These are phyloP conservation scores for Artemisia argyi DNA, from an alignment of 129 eudicot species.

Conservation along the genomic window DNA sequence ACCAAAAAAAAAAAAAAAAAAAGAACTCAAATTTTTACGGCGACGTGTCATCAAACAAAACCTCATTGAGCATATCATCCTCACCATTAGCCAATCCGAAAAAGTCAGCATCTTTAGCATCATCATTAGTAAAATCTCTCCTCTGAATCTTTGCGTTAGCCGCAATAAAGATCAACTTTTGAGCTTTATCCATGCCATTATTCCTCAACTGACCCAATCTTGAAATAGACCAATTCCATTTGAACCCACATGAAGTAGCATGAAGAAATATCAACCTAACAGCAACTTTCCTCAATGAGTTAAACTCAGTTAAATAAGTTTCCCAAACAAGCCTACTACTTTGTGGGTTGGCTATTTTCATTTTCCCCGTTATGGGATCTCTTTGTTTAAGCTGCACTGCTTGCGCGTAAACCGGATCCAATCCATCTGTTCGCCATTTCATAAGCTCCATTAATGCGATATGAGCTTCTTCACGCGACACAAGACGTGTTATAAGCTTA, in stretches of 20 bases:
- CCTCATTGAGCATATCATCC: conserved; percentile 81
- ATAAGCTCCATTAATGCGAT: conserved; percentile 85
- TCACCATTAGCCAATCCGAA: conserved; percentile 67
- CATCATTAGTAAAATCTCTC: conserved; percentile 46
- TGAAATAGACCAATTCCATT: conserved; percentile 51
- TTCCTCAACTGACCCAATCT: conserved; percentile 55
- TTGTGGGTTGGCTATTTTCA: conserved; percentile 83
- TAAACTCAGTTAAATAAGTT: conserved; percentile 73
- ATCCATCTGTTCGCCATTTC: conserved; percentile 97
- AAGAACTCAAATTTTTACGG: conserved; percentile 40
- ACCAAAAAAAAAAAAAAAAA: conserved; percentile 24
- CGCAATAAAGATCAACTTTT: conserved; percentile 74
- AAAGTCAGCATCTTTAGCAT: conserved; percentile 71
- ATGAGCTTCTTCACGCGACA: conserved; percentile 81
- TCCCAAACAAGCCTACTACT: conserved; percentile 95
- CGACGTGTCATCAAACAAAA: conserved; percentile 70
- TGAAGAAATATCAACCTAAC: conserved; percentile 87
- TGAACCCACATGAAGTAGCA: conserved; percentile 81
- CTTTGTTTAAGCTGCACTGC: conserved; percentile 86
- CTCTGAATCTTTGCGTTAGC: conserved; percentile 66
- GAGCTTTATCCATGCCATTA: conserved; percentile 55
- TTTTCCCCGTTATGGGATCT: conserved; percentile 73
- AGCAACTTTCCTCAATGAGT: conserved; percentile 76
- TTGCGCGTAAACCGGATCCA: conserved; percentile 91
- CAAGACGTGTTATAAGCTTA: conserved; percentile 76